A percentile compares a stretch with the other conserved stretches of the same genome.
Evolutionary conservation across 164 flowering plant genomes (phyloP).

Genomic region (Sextonia rubra): DNA sequence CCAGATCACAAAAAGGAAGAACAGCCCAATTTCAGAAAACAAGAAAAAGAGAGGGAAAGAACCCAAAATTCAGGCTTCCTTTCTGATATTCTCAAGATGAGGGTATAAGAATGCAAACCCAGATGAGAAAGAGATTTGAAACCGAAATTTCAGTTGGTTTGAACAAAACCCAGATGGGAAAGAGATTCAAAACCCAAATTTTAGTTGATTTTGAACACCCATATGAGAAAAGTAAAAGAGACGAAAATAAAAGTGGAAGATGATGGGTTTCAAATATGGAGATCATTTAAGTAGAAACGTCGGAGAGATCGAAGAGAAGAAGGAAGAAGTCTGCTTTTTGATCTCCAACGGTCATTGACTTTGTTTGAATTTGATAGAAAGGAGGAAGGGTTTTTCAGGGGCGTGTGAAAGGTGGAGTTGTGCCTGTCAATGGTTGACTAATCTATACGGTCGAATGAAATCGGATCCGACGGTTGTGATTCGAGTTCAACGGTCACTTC

Average conservation of each 20-base stretch:
- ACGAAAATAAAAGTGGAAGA: neutral
- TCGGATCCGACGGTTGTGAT: constrained; percentile 7
- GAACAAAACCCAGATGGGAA: constrained; percentile 2
- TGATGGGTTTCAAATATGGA: neutral
- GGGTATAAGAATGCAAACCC: neutral
- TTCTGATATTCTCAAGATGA: neutral
- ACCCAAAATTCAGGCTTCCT: neutral
- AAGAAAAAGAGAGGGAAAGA: neutral
- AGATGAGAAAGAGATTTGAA: neutral
- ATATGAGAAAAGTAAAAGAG: neutral
- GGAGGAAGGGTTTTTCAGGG: neutral
- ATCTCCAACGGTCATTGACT: constrained; percentile 12
- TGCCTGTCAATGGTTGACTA: constrained; percentile 13
- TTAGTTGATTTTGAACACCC: neutral
- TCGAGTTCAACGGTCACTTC: constrained; percentile 3
- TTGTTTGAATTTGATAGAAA: neutral
- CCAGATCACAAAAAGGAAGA: neutral
- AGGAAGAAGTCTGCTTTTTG: neutral
- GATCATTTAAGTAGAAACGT: constrained; percentile 3
- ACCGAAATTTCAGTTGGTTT: neutral
- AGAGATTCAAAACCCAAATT: neutral
- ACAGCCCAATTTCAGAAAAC: neutral
- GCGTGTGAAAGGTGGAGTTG: neutral
- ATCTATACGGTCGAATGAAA: constrained; percentile 5
- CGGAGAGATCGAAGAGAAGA: too few species aligned